Percentiles rank a stretch among this genome's conserved stretches.
Conservation (phyloP, 2,329 filamentous ascomycete genomes). For the Leptographium lundbergii region DNA sequence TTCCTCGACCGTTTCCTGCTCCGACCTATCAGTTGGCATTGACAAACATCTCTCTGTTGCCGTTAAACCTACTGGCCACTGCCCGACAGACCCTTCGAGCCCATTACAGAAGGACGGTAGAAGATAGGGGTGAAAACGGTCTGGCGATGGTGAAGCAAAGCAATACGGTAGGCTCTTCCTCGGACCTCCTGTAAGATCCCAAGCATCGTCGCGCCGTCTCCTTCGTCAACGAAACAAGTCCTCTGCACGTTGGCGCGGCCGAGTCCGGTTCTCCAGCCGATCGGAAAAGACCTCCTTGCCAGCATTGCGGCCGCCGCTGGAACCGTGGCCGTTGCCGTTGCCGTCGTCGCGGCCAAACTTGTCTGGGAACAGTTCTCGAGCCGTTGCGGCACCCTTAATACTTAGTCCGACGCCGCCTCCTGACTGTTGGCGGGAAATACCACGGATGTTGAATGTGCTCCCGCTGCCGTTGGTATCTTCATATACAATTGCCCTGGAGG, state of each 20-base stretch:
- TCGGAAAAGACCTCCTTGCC: conserved; percentile 60
- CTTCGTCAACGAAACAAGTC: conserved; percentile 52
- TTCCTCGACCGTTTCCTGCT: too few species aligned
- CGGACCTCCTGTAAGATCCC: too few species aligned
- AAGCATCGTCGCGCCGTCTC: too few species aligned
- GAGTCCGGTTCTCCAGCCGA: conserved; percentile 42
- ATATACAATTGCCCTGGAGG: conserved; percentile 1
- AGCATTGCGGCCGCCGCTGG: conserved; percentile 28
- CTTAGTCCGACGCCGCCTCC: conserved; percentile 36
- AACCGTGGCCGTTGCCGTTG: neutral
- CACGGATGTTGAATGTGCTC: conserved; percentile 42
- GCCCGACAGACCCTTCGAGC: too few species aligned
- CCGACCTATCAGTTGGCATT: too few species aligned
- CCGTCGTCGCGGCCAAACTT: conserved; percentile 33
- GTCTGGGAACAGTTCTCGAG: conserved; percentile 57
- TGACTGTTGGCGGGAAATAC: conserved; percentile 34
- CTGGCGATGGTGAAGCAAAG: too few species aligned
- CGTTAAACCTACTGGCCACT: too few species aligned
- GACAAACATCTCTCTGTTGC: too few species aligned
- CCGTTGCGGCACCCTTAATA: conserved; percentile 52
- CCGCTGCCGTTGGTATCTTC: conserved; percentile 17
- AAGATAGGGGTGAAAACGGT: too few species aligned
- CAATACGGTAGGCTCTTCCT: too few species aligned
- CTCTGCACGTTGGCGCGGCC: conserved; percentile 53
- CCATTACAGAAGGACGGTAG: too few species aligned